A percentile compares a stretch with the other conserved stretches of the same genome.
Conservation (phyloP, 2,329 filamentous ascomycete genomes). For the Trichophyton simii region DNA sequence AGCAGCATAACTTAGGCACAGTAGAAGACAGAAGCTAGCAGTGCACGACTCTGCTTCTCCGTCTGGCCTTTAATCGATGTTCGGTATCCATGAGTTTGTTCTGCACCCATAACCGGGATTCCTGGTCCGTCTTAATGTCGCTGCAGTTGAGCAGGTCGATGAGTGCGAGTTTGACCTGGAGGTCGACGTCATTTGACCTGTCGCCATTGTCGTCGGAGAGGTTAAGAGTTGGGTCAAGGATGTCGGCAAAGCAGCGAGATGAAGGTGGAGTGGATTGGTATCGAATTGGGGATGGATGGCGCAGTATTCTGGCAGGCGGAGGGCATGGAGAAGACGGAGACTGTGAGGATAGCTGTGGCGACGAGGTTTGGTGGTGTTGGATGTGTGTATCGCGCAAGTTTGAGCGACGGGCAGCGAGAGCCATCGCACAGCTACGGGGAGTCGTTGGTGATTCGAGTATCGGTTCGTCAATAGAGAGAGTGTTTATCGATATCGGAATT, state of each 20-base stretch:
- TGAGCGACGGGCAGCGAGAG: background rate
- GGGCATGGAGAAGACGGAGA: background rate
- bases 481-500: background rate
- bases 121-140: constrained; percentile 12
- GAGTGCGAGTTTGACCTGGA: constrained; percentile 14
- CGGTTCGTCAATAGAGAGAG: background rate
- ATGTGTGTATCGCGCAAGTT: background rate
- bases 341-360: background rate
- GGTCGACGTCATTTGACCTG: constrained; percentile 12
- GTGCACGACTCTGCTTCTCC: constrained; percentile 11
- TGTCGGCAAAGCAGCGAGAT: constrained; percentile 5
- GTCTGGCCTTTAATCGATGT: constrained; percentile 13
- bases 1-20: background rate
- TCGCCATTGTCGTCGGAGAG: constrained; percentile 7
- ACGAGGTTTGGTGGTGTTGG: background rate
- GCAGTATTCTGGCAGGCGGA: constrained; percentile 10
- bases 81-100: constrained; percentile 16
- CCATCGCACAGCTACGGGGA: background rate
- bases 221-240: constrained; percentile 1
- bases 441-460: background rate
- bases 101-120: constrained; percentile 15
- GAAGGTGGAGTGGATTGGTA: constrained; percentile 12
- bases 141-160: constrained; percentile 14
- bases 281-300: constrained; percentile 7
- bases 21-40: background rate